Conservation (phyloP, 1,284 basidiomycete species). For the Cerrena zonata region DNA sequence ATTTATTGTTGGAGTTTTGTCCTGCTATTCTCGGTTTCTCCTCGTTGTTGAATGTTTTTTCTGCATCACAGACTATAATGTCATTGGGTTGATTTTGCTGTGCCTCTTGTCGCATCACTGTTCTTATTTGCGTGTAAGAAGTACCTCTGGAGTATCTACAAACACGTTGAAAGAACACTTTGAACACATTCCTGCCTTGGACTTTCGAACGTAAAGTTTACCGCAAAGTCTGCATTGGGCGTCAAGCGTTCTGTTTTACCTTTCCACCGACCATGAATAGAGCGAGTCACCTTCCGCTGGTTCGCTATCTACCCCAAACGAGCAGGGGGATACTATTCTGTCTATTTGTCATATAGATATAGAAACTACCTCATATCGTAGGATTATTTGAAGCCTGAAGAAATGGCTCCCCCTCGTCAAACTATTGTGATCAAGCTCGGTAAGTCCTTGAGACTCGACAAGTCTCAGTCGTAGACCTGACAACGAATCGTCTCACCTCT, state of each 20-base stretch:
- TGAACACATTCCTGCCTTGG: too few species aligned
- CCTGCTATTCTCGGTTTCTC: background rate
- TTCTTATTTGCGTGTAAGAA: background rate
- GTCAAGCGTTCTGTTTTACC: background rate
- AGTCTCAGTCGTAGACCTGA: background rate
- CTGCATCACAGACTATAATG: background rate
- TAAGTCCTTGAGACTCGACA: constrained; percentile 36
- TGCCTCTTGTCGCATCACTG: background rate
- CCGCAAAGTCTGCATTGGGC: background rate
- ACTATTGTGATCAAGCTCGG: constrained; percentile 87
- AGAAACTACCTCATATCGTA: too few species aligned
- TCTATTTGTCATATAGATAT: too few species aligned
- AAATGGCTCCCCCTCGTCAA: constrained; percentile 28
- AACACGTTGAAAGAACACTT: too few species aligned
- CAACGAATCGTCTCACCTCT: background rate
- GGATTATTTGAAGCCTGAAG: background rate
- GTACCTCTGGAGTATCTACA: too few species aligned
- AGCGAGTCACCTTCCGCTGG: background rate
- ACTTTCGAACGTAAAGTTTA: background rate
- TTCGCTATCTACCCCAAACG: background rate
- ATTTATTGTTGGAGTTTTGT: background rate
- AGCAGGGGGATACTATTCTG: too few species aligned
- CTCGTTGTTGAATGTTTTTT: too few species aligned
- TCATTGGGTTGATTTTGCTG: background rate
- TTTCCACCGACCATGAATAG: background rate